Evolutionary conservation across 306 rosid species (phyloP).

Genomic region (Bauhinia variegata): DNA sequence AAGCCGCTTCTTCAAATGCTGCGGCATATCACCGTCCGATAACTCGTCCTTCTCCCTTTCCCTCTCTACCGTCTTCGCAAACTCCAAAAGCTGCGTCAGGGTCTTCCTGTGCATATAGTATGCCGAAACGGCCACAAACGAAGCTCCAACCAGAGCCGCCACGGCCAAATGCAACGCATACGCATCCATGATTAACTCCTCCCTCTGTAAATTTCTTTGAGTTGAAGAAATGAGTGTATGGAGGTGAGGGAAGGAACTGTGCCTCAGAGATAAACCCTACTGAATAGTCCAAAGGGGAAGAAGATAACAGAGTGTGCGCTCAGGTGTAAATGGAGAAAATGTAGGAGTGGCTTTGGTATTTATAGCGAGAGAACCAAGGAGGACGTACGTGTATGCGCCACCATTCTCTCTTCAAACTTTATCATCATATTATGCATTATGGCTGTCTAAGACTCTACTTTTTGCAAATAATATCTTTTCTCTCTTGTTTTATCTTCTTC

Average conservation of each 20-base stretch:
- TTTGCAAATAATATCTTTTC: too few relatives aligned
- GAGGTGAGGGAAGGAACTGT: neutral
- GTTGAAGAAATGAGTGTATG: constrained; percentile 1
- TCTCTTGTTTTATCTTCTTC: too few relatives aligned
- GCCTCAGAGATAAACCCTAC: constrained; percentile 53
- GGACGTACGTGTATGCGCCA: constrained; percentile 6
- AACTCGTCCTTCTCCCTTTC: constrained; percentile 44
- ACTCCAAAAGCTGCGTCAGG: constrained; percentile 81
- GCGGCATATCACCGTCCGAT: constrained; percentile 57
- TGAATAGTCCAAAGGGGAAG: constrained; percentile 25
- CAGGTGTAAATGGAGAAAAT: constrained; percentile 31
- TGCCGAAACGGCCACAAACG: constrained; percentile 86
- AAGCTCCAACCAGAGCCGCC: constrained; percentile 96
- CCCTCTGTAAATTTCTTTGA: constrained; percentile 1
- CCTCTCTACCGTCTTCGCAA: constrained; percentile 78
- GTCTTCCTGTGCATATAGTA: constrained; percentile 94
- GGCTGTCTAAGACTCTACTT: too few relatives aligned
- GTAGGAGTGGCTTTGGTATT: constrained; percentile 35
- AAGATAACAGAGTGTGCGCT: constrained; percentile 14
- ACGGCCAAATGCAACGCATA: constrained; percentile 82
- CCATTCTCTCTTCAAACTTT: constrained; percentile 3
- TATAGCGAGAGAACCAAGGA: constrained; percentile 44
- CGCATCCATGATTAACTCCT: constrained; percentile 64
- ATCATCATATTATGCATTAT: too few relatives aligned
- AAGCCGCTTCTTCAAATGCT: constrained; percentile 59